Conservation (phyloP, 2,329 filamentous ascomycete species). For the Trichoderma oligosporum region DNA sequence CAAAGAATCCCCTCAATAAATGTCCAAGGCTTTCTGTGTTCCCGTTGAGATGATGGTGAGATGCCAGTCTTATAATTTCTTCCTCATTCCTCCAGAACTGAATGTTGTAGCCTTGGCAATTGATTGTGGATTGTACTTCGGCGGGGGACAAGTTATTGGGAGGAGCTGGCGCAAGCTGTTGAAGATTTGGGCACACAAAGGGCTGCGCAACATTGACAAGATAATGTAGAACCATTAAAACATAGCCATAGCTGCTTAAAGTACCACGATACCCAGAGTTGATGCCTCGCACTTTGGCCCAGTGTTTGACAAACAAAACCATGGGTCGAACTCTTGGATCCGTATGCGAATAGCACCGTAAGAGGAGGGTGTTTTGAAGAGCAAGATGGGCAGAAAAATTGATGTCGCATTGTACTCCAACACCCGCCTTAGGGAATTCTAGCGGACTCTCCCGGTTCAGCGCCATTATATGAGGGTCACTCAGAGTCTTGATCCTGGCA, state of each 20-base stretch:
- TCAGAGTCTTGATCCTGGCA: conserved; percentile 42
- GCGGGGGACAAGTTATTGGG: conserved; percentile 30
- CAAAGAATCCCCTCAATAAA: conserved; percentile 79
- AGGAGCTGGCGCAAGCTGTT: conserved; percentile 50
- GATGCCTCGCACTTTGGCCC: conserved; percentile 81
- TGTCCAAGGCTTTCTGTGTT: conserved; percentile 68
- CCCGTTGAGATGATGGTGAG: conserved; percentile 55
- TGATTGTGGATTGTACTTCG: conserved; percentile 26
- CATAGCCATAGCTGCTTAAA: conserved; percentile 85
- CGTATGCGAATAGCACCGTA: conserved; percentile 77
- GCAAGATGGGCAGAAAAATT: conserved; percentile 85
- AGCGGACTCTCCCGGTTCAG: conserved; percentile 56
- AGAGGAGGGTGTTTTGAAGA: conserved; percentile 75
- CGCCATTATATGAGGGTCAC: conserved; percentile 48
- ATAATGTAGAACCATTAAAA: conserved; percentile 88
- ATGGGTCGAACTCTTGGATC: conserved; percentile 74
- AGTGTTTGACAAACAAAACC: conserved; percentile 83
- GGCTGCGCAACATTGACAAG: conserved; percentile 77
- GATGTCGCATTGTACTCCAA: conserved; percentile 87
- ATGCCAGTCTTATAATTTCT: conserved; percentile 61
- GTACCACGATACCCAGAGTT: conserved; percentile 85
- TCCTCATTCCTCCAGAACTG: conserved; percentile 75
- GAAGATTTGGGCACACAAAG: conserved; percentile 81
- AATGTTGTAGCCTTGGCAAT: conserved; percentile 64
- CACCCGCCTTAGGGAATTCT: conserved; percentile 71